Evolutionary conservation across 352 stramenopile species (phyloP).

Genomic region (Globisporangium viniferum): DNA sequence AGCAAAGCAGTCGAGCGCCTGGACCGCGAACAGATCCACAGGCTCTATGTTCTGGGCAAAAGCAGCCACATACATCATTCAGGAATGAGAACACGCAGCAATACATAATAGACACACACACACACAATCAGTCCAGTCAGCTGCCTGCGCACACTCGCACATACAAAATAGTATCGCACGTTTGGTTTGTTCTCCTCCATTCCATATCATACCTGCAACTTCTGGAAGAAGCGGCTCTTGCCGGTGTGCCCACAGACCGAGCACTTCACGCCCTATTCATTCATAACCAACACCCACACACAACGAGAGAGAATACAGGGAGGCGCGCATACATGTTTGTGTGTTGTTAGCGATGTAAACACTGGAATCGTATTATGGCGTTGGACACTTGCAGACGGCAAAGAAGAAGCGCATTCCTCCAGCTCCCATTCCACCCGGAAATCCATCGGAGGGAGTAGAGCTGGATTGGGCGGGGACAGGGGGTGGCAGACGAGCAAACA

Average conservation of each 20-base stretch:
- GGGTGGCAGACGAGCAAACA: not conserved
- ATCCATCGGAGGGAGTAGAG: not conserved
- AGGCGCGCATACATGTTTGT: not conserved
- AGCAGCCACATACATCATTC: not conserved
- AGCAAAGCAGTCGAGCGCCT: constrained; percentile 46
- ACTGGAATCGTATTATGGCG: not conserved
- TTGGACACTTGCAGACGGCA: not conserved
- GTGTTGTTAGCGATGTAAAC: not conserved
- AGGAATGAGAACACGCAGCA: not conserved
- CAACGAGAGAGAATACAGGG: not conserved
- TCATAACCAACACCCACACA: not conserved
- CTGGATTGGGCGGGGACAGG: not conserved
- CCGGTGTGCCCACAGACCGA: constrained; percentile 60
- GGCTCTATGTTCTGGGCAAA: constrained; percentile 28
- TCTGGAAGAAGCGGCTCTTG: constrained; percentile 62
- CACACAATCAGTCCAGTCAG: not conserved
- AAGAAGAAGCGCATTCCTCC: not conserved
- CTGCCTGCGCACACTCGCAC: not conserved
- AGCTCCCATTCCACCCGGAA: not conserved
- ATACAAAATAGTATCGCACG: not conserved
- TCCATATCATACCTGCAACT: constrained; percentile 36
- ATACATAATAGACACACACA: not conserved
- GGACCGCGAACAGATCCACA: constrained; percentile 45
- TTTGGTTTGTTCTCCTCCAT: not conserved
- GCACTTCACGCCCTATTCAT: constrained; percentile 48